phyloP scores from a whole-genome alignment of 1,284 basidiomycete genomes.

The Hemileia vastatrix region DNA sequence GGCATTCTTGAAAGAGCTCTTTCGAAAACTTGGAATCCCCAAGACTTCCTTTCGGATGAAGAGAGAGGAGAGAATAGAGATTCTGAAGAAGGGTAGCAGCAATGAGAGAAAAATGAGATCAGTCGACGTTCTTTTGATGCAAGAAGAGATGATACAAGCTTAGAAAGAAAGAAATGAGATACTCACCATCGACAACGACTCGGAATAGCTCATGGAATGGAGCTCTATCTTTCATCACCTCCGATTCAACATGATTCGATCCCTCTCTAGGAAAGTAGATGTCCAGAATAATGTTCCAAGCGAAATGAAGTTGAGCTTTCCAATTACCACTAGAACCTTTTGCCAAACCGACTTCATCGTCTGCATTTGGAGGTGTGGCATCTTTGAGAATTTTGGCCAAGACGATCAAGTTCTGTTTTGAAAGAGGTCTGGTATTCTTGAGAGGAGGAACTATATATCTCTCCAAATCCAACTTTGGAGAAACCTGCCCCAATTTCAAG shows the following conservation, averaged over 20 bases:
- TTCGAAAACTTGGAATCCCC: constrained; percentile 88
- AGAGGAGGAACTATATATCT: constrained; percentile 63
- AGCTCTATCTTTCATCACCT: too few species aligned
- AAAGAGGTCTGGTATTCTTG: constrained; percentile 60
- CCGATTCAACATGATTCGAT: too few species aligned
- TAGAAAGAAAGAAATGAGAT: constrained; percentile 3
- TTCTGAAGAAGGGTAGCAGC: constrained; percentile 50
- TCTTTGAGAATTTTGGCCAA: constrained; percentile 68
- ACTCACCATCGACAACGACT: constrained; percentile 76
- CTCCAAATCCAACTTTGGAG: constrained; percentile 57
- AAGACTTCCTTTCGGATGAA: constrained; percentile 81
- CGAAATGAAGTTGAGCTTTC: constrained; percentile 86
- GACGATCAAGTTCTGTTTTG: constrained; percentile 58
- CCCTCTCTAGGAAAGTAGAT: constrained; percentile 54
- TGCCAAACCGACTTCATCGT: constrained; percentile 48
- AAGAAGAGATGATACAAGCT: constrained; percentile 11
- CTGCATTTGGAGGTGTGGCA: constrained; percentile 53
- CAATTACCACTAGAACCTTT: constrained; percentile 55
- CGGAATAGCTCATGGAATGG: constrained; percentile 84
- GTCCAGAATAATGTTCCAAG: constrained; percentile 76
- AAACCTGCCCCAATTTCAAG: constrained; percentile 56
- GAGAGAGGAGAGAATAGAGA: constrained; percentile 73
- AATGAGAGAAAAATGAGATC: not conserved
- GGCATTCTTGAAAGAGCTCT: constrained; percentile 64
- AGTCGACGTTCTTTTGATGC: constrained; percentile 1